These are phyloP conservation scores for Astrothelium subdiscretum DNA, from an alignment of 495 filamentous ascomycete species.

Conservation along the genomic window DNA sequence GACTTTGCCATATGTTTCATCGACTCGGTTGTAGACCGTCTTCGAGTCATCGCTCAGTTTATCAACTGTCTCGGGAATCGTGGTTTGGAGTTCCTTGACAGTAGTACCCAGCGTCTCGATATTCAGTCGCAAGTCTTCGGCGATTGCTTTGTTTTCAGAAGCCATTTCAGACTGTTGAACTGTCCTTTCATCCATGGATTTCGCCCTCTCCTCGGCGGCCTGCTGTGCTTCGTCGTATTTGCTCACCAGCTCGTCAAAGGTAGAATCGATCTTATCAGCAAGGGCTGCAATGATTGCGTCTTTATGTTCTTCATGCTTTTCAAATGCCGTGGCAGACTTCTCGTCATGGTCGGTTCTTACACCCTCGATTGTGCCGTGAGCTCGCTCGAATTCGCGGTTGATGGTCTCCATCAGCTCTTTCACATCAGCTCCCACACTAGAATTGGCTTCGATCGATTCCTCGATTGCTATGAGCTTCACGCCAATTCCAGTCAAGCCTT, in stretches of 20 bases:
- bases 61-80: constrained; percentile 66
- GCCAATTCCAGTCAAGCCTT: constrained; percentile 43
- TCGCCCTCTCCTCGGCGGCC: constrained; percentile 55
- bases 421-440: constrained; percentile 49
- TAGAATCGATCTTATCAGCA: constrained; percentile 61
- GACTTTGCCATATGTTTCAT: constrained; percentile 61
- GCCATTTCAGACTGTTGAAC: constrained; percentile 55
- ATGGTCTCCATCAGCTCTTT: constrained; percentile 72
- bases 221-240: constrained; percentile 76
- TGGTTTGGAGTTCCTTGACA: constrained; percentile 25
- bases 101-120: constrained; percentile 75
- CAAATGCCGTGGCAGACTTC: constrained; percentile 55
- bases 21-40: constrained; percentile 67
- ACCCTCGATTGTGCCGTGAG: constrained; percentile 54
- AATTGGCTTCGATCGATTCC: constrained; percentile 28
- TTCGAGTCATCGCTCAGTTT: constrained; percentile 75
- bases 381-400: constrained; percentile 69
- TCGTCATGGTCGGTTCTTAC: constrained; percentile 66
- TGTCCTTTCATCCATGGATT: constrained; percentile 53
- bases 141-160: constrained; percentile 58
- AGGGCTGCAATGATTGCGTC: constrained; percentile 46
- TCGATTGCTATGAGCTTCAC: constrained; percentile 35
- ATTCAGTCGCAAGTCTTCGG: constrained; percentile 73
- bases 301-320: constrained; percentile 54
- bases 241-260: constrained; percentile 60